Evolutionary conservation across 768 basidiomycete species (phyloP), one percentile per base, ranked within the genome.

Genomic region (Chlorophyllum brunneum): DNA sequence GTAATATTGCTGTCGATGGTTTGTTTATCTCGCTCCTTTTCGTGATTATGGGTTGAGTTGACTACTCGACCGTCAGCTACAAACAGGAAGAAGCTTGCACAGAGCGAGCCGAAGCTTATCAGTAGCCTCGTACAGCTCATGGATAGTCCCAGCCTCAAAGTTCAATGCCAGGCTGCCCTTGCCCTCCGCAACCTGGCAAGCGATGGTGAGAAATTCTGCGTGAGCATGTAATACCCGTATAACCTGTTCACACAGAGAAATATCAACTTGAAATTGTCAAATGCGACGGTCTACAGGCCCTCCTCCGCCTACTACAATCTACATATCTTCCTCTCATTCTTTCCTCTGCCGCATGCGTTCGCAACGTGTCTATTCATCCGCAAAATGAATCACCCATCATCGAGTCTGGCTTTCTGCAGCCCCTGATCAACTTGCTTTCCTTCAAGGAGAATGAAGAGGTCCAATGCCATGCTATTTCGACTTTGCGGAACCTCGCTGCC

Each of bases 391-490:
- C 94, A 1, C 97, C 95, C 15, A 99, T 99, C 67, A 99, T 99
- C 67, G 97, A 99, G 62, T 90, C 93, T 30, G 95, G 95, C 16
- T 99, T 99, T 77, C 72, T 98, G 56, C 88, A 92, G 62, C 97
- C 97, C 0, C 74, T 99, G 34, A 98, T 99, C 67, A 94, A 92
- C 64, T 80, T 99, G 27, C 76, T 99, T 18, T 92, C 95, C 1
- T 98, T 98, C 75, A 98, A 98, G 68, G 97, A 99, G 68, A 98
- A 98, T 63, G 97, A 99, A 72, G 97, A 99, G 70, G 94, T 99
- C 20, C 97, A 99, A 66, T 98, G 97, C 64, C 97, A 99, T 62
- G 97, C 97, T 16, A 99, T 99, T 58, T 95, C 93, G 10, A 99
- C 97, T 0, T 75, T 99, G 39, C 82, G 97, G 13, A 99, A 99